These are phyloP conservation scores for Lumnitzera racemosa DNA, from an alignment of 345 rosid species.

Conservation along the genomic window DNA sequence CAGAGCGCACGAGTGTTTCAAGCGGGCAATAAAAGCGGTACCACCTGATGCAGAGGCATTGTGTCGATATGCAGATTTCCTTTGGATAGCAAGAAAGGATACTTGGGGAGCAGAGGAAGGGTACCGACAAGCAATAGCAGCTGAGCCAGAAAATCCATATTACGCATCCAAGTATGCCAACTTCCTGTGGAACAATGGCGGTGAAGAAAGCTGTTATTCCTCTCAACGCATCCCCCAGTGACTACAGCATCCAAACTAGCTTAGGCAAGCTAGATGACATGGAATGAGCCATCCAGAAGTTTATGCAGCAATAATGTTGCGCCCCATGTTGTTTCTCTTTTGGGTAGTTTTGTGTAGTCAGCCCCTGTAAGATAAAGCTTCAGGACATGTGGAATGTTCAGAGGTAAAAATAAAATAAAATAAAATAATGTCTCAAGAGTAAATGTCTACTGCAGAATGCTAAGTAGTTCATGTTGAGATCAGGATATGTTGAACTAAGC, in stretches of 20 bases:
- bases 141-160: conserved; percentile 38
- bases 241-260: neutral
- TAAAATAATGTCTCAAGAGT: too few relatives aligned
- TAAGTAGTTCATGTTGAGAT: too few relatives aligned
- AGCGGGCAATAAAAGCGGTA: conserved; percentile 42
- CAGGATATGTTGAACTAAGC: too few relatives aligned
- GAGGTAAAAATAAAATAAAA: too few relatives aligned
- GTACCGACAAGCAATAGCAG: conserved; percentile 52
- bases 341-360: too few relatives aligned
- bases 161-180: conserved; percentile 56
- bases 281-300: neutral
- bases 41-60: conserved; percentile 58
- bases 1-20: conserved; percentile 72
- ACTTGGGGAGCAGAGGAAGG: conserved; percentile 69
- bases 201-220: conserved; percentile 62
- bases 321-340: neutral
- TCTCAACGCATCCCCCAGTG: conserved; percentile 8
- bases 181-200: conserved; percentile 76
- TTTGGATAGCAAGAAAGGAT: conserved; percentile 61
- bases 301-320: neutral
- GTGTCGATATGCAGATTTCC: conserved; percentile 56
- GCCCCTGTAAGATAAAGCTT: too few relatives aligned
- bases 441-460: too few relatives aligned
- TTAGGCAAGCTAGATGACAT: neutral
- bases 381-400: neutral